A percentile compares a stretch with the other conserved stretches of the same genome.
Conservation (phyloP, 1,284 basidiomycete genomes). For the Irpex rosettiformis region DNA sequence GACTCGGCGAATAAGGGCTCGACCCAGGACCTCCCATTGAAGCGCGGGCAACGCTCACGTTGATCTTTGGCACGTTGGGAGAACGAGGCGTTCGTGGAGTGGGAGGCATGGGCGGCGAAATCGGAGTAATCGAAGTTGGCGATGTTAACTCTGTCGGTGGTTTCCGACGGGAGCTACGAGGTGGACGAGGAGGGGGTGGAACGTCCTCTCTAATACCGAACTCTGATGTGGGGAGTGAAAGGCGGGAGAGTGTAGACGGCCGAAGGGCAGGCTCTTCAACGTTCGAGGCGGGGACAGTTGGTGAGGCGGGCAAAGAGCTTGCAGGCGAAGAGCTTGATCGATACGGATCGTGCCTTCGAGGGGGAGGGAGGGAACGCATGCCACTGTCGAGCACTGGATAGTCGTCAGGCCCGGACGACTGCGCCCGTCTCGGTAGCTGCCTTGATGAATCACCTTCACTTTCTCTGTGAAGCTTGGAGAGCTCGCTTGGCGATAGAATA, state of each 20-base stretch:
- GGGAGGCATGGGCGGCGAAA: constrained; percentile 17
- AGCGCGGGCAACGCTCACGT: constrained; percentile 17
- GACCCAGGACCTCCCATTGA: constrained; percentile 7
- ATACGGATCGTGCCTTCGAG: constrained; percentile 20
- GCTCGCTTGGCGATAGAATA: constrained; percentile 51
- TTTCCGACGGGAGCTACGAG: constrained; percentile 24
- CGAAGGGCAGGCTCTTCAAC: constrained; percentile 21
- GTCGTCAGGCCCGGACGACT: constrained; percentile 19
- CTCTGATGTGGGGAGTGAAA: constrained; percentile 23
- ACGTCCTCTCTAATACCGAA: constrained; percentile 22
- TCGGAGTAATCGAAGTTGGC: constrained; percentile 17
- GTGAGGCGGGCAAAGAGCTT: constrained; percentile 21
- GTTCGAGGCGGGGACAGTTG: constrained; percentile 30
- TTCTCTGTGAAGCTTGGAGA: constrained; percentile 28
- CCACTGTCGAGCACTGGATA: constrained; percentile 12
- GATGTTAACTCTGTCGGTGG: constrained; percentile 21
- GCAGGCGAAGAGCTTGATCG: constrained; percentile 2
- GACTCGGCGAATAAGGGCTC: constrained; percentile 15
- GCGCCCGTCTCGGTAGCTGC: constrained; percentile 17
- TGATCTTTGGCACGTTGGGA: constrained; percentile 17
- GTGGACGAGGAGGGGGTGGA: constrained; percentile 24
- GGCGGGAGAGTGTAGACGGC: constrained; percentile 11
- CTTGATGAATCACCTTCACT: constrained; percentile 8
- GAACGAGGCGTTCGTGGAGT: constrained; percentile 24
- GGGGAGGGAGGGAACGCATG: constrained; percentile 29